Evolutionary conservation across 2,329 filamentous ascomycete genomes (phyloP), one percentile per base, ranked within the genome.

Genomic region (Ambrosiella xylebori): DNA sequence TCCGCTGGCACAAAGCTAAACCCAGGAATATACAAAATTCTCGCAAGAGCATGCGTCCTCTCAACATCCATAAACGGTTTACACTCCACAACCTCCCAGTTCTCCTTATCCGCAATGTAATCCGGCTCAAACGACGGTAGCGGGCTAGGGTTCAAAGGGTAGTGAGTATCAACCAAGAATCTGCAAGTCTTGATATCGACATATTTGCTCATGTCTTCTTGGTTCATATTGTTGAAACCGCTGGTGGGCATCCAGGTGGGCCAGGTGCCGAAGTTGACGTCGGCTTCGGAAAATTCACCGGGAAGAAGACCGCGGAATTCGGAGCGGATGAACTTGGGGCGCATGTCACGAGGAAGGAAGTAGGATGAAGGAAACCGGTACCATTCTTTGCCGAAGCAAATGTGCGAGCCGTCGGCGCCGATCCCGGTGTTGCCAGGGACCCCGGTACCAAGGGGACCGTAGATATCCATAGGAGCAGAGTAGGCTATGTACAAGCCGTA

Each of bases 321-420:
- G 64, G 88, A 95, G 63, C 85, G 87, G 64, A 98, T 74, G 66
- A 96, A 98, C 64, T 93, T 95, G 64, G 87, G 85, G 63, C 80
- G 84, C 74, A 93, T 86, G 54, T 81, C 79, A n/a, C 82, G 74
- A 0, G 93, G 91, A 2, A 98, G 75, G 67, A 93, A 89, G 72
- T 89, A 97, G 0, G 90, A 94, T 0, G 86, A 91, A 1, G 93
- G 91, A 67, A 96, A 97, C 40, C 93, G 86, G 69, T 98, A 96
- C 93, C 93, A 98, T 68, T 98, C 93, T 68, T 97, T 98, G 36
- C 88, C 89, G 44, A 95, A 79, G 68, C 93, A 98, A 2, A 98
- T 80, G 15, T 76, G 82, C 62, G 88, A 84, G 13, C 83, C 86
- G 1, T 72, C 68, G 0, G 72, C 69, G 1, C 80, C 78, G 5